phyloP scores from a whole-genome alignment of 2,329 filamentous ascomycete species.

The Didymella arachidicola region DNA sequence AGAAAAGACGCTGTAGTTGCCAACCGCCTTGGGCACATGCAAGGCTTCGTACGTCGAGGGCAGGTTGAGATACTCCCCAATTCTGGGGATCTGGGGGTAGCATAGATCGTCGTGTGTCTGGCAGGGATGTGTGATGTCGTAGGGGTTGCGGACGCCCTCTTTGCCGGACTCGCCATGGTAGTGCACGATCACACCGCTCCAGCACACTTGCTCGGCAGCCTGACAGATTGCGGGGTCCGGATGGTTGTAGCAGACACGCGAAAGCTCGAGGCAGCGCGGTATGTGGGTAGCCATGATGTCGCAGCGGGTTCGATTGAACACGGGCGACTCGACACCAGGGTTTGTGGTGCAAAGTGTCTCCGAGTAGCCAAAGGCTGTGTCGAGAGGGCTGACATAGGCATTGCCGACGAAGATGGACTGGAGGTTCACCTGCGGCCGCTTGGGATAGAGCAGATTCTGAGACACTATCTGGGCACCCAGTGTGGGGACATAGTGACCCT shows the following conservation, averaged over 20 bases:
- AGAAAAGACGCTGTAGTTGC: constrained; percentile 42
- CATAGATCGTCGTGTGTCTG: constrained; percentile 50
- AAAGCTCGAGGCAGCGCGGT: constrained; percentile 56
- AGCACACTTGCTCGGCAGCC: constrained; percentile 50
- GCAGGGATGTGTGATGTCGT: constrained; percentile 54
- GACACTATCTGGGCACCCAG: constrained; percentile 55
- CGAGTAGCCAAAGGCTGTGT: constrained; percentile 56
- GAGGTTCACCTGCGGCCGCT: constrained; percentile 53
- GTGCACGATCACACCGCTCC: constrained; percentile 49
- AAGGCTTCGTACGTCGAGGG: constrained; percentile 45
- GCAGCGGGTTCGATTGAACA: constrained; percentile 58
- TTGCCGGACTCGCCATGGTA: constrained; percentile 53
- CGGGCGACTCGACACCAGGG: constrained; percentile 52
- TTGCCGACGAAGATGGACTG: constrained; percentile 58
- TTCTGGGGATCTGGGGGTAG: constrained; percentile 44
- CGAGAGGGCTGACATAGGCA: constrained; percentile 54
- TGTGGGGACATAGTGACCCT: constrained; percentile 59
- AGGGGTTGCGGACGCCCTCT: constrained; percentile 52
- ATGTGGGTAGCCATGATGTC: constrained; percentile 57
- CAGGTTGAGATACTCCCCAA: constrained; percentile 47
- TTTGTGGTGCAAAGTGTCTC: constrained; percentile 59
- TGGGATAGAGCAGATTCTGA: constrained; percentile 54
- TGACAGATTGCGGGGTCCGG: constrained; percentile 55
- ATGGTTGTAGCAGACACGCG: constrained; percentile 51
- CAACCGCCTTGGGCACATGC: constrained; percentile 42